phyloP scores from a whole-genome alignment of 163 green algal species.

The Scenedesmus sp. region DNA sequence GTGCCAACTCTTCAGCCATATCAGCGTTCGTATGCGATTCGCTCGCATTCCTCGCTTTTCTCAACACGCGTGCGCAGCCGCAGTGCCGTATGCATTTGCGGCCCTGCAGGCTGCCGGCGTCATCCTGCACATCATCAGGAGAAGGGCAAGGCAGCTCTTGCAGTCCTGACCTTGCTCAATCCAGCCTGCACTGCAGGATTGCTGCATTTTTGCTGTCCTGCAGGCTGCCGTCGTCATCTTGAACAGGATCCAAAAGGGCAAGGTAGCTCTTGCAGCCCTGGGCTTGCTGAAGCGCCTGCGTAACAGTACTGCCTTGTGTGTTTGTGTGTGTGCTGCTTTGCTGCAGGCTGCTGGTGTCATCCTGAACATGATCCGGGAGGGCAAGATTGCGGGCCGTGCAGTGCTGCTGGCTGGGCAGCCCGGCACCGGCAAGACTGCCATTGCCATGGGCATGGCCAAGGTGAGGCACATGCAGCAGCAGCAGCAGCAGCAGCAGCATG shows the following conservation, averaged over 20 bases:
- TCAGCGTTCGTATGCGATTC: no score
- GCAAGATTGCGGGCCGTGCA: slow-evolving; percentile 96
- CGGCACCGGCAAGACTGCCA: slow-evolving; percentile 97
- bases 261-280: slow-evolving; percentile 81
- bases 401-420: slow-evolving; percentile 97
- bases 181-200: not conserved
- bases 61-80: no score
- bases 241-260: slow-evolving; percentile 96
- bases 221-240: slow-evolving; percentile 94
- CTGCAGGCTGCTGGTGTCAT: slow-evolving; percentile 95
- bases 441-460: slow-evolving; percentile 99
- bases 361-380: slow-evolving; percentile 96
- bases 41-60: no score
- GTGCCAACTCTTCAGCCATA: no score
- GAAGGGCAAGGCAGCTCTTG: not conserved
- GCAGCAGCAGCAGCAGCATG: not conserved
- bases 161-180: no score
- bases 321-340: not conserved
- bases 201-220: not conserved
- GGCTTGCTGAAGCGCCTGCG: no score
- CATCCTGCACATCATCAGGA: not conserved
- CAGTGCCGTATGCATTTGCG: no score
- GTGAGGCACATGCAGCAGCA: not conserved
- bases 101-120: not conserved
- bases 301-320: not conserved